Base-by-base conservation (phyloP, 768 basidiomycete species). In the Tubosaeta sp. region DNA sequence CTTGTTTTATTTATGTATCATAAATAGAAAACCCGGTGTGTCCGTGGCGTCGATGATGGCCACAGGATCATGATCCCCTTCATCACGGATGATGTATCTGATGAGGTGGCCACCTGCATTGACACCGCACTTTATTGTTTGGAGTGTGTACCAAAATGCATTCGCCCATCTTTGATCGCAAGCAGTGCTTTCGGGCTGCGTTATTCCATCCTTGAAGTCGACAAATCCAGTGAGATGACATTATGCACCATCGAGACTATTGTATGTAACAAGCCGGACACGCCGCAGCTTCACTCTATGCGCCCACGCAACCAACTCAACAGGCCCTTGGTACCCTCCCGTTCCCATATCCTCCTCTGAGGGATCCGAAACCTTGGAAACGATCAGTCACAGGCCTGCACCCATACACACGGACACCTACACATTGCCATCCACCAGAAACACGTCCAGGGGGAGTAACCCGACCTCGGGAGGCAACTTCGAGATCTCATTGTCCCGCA, bases 391-490 rank as follows among this genome's bases (percentile, higher is more conserved):
- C 22, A 22, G 22, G 55, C 38, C 22, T 5, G 3, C 31, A 29
- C 42, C 16, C 52, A 10, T 6, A 17, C 26, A 19, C 22, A 16
- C 50, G 43, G 29, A 5, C 7, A 80, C 86, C 74, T 65, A 91
- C 88, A 76, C 71, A 69, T 93, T 93, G 16, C 90, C 89, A 60
- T 92, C 91, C 33, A 93, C 90, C 59, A 91, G 68, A 53, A 93
- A 82, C 8, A 90, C 84, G 46, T 92, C 90, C 59, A 92, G 66
- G 14, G 89, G 85, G 48, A 92, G 65, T 52, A 90, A 65, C 26
- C 91, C 90, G 43, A 92, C 67, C 63, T 85, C 83, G 7, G 86
- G 70, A 0, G 82, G 83, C 31, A 92, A 66, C 67, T 78, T 84
- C 6, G 76, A 76, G 50, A 93, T 81, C 62, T 88, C 86, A 57